A percentile compares a stretch with the other conserved stretches of the same genome.
Conservation (phyloP, 768 basidiomycete genomes). For the Mycena metata region DNA sequence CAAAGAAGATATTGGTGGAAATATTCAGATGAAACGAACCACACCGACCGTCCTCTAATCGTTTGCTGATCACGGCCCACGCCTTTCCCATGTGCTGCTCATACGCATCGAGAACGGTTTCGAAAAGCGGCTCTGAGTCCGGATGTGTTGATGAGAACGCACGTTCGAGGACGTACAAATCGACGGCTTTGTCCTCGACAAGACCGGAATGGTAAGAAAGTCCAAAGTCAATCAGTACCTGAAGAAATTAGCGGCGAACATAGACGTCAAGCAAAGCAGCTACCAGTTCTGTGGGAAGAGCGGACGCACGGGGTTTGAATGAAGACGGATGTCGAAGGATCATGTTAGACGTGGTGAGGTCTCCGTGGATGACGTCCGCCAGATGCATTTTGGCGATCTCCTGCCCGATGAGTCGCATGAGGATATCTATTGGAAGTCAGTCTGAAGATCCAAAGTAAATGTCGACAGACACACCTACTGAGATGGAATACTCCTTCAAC, state of each 20-base stretch:
- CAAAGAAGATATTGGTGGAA: no score
- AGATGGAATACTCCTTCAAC: slow-evolving; percentile 66
- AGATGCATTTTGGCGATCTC: slow-evolving; percentile 94
- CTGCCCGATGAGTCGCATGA: slow-evolving; percentile 85
- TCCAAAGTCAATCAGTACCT: slow-evolving; percentile 96
- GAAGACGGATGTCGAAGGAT: slow-evolving; percentile 76
- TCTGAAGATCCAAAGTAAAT: not conserved
- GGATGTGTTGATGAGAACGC: slow-evolving; percentile 98
- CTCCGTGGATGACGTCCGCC: slow-evolving; percentile 93
- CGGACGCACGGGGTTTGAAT: slow-evolving; percentile 40
- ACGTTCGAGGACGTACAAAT: slow-evolving; percentile 96
- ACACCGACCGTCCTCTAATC: no score
- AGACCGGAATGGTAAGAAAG: slow-evolving; percentile 86
- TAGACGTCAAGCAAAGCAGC: slow-evolving; percentile 30
- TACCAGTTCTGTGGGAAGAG: slow-evolving; percentile 59
- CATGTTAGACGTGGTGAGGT: slow-evolving; percentile 99
- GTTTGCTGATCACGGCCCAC: no score
- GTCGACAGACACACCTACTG: slow-evolving; percentile 63
- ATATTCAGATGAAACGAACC: no score
- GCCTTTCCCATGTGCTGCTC: no score
- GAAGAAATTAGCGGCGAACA: not conserved
- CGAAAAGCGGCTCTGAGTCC: no score
- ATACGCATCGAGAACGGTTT: no score
- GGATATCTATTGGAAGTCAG: slow-evolving; percentile 61
- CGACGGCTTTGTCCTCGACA: slow-evolving; percentile 96